A percentile compares a stretch with the other conserved stretches of the same genome.
These are phyloP conservation scores for Penicilliopsis zonata DNA, from an alignment of 495 filamentous ascomycete genomes.

Conservation along the genomic window DNA sequence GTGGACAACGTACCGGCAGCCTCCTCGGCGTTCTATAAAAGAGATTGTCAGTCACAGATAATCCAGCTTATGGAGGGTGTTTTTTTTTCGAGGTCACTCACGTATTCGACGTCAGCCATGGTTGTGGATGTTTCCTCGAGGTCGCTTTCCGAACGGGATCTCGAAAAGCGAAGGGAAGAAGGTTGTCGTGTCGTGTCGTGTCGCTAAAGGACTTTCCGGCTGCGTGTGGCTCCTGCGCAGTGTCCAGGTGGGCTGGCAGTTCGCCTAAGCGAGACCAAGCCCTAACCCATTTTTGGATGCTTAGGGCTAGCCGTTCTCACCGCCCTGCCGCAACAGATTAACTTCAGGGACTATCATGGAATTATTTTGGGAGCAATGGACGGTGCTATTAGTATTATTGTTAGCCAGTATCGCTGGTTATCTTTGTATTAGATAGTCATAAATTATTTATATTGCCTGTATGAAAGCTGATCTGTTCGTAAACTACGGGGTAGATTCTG, in stretches of 20 bases:
- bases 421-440: too few relatives aligned
- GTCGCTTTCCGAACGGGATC: constrained; percentile 38
- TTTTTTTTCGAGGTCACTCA: constrained; percentile 38
- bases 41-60: constrained; percentile 20
- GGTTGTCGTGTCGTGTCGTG: constrained; percentile 33
- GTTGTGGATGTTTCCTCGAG: constrained; percentile 46
- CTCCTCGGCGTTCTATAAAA: constrained; percentile 74
- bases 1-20: constrained; percentile 60
- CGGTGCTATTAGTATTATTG: too few relatives aligned
- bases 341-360: too few relatives aligned
- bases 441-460: too few relatives aligned
- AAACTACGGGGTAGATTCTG: too few relatives aligned
- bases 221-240: constrained; percentile 17
- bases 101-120: constrained; percentile 91
- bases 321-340: too few relatives aligned
- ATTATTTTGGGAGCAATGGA: too few relatives aligned
- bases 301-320: too few relatives aligned
- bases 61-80: not conserved
- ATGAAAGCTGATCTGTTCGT: too few relatives aligned
- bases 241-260: constrained; percentile 29
- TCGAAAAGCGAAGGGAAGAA: constrained; percentile 40
- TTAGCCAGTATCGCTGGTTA: too few relatives aligned
- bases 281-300: constrained; percentile 23
- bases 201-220: constrained; percentile 27
- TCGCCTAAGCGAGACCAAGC: constrained; percentile 38